Evolutionary conservation across 164 flowering plant genomes (phyloP).

Genomic region (Vitis labrusca): DNA sequence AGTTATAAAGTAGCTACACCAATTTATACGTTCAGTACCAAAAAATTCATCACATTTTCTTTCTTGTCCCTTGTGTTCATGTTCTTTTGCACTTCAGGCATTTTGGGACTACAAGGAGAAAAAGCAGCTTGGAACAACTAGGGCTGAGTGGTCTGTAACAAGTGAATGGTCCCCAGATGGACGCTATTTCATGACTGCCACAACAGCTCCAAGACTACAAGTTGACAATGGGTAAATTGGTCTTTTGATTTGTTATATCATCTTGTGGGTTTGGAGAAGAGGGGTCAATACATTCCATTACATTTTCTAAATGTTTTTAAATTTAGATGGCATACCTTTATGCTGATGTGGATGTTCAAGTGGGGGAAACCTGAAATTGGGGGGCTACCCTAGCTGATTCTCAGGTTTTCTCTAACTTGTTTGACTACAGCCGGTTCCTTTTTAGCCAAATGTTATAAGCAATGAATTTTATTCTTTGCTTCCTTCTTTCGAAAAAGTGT

Average conservation of each 20-base stretch:
- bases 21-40: background rate
- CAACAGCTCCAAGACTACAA: slow-evolving; percentile 97
- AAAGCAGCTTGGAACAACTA: slow-evolving; percentile 71
- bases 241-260: background rate
- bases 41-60: background rate
- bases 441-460: background rate
- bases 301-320: too few species aligned
- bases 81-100: slow-evolving; percentile 41
- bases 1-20: too few species aligned
- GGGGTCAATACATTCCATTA: too few species aligned
- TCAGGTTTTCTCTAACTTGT: background rate
- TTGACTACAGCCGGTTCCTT: background rate
- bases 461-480: background rate
- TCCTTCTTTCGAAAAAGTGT: too few species aligned
- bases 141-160: slow-evolving; percentile 90
- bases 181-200: slow-evolving; percentile 91
- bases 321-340: background rate
- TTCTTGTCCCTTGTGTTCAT: background rate
- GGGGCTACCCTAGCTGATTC: background rate
- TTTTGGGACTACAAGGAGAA: slow-evolving; percentile 90
- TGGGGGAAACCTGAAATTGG: background rate
- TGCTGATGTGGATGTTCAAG: background rate
- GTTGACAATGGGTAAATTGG: slow-evolving; percentile 90
- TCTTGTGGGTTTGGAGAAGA: too few species aligned
- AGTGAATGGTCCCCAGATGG: slow-evolving; percentile 99